A percentile compares a stretch with the other conserved stretches of the same genome.
phyloP scores from a whole-genome alignment of 2,329 filamentous ascomycete genomes.

The Fusarium sp. region DNA sequence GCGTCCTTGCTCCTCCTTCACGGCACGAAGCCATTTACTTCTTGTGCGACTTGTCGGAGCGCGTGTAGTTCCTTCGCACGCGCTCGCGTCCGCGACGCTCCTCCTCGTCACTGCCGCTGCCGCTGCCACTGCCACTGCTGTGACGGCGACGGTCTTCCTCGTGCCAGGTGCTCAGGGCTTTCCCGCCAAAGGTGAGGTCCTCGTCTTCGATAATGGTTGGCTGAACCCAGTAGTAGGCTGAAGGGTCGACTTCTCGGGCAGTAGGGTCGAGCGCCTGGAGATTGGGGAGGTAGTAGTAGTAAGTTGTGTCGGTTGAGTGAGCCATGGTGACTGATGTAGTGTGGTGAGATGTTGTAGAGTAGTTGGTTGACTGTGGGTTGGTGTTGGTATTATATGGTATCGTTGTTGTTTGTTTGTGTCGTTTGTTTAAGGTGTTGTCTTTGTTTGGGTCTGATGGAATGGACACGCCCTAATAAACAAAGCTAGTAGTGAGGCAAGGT shows the following conservation, averaged over 20 bases:
- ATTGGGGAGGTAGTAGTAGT: slow-evolving; percentile 52
- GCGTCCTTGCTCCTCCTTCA: slow-evolving; percentile 10
- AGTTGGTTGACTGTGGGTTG: slow-evolving; percentile 11
- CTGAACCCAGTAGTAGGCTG: slow-evolving; percentile 59
- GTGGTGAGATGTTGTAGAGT: neutral
- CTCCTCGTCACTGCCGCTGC: slow-evolving; percentile 54
- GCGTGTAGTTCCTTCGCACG: slow-evolving; percentile 48
- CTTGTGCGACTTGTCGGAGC: slow-evolving; percentile 47
- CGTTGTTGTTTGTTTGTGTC: slow-evolving; percentile 16
- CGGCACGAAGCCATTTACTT: slow-evolving; percentile 41
- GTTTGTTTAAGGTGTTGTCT: slow-evolving; percentile 15
- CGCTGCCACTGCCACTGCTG: slow-evolving; percentile 54
- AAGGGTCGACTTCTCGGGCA: slow-evolving; percentile 50
- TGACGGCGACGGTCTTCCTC: slow-evolving; percentile 65
- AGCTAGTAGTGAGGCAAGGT: slow-evolving; percentile 21
- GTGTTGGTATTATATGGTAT: slow-evolving; percentile 15
- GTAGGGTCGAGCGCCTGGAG: slow-evolving; percentile 49
- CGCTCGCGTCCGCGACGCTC: slow-evolving; percentile 54
- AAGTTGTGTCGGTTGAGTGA: slow-evolving; percentile 43
- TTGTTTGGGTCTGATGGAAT: slow-evolving; percentile 36
- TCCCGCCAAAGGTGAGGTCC: slow-evolving; percentile 70
- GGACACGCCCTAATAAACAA: slow-evolving; percentile 37
- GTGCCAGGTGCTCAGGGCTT: slow-evolving; percentile 68
- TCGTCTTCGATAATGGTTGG: slow-evolving; percentile 70
- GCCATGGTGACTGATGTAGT: slow-evolving; percentile 30